Evolutionary conservation across 306 rosid species (phyloP), one percentile per base, ranked within the genome.

Genomic region (Citrullus mucosospermus): DNA sequence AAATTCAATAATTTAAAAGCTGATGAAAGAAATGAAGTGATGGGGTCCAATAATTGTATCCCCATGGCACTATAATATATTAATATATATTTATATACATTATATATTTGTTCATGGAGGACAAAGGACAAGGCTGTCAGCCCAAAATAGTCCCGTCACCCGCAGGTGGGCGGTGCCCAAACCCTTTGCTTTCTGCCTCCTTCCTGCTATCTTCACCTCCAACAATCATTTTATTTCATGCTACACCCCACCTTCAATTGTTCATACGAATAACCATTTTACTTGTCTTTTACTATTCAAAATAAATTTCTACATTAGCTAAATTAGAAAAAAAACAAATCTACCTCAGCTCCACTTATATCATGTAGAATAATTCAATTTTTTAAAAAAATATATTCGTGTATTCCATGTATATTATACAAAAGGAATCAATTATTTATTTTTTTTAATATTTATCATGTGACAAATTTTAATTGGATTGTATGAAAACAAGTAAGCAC

Each of bases 21-120:
- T 15, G 48, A 38, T 54, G 44, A 14, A 18, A 9, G 10, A 81
- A 78, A 73, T 39, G 41, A 38, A 69, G 78, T 50, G 58, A 78
- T 75, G 70, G 76, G 17, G 9, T 67, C 86, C 89, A 90, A 86
- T 88, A 82, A 90, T 86, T 81, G 86, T 51, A 58, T 55, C 86
- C 8, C 61, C 17, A n/a, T 43, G 55, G 55, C 48, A 9, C n/a
- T 41, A 1, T 18, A 36, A 36, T 34, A 16, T 67, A 5, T 66
- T 25, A 34, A 15, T 34, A 63, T 66, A 38, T 7, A 4, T 36
- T 1, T 44, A 44, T 44, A 43, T 43, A 36, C 39, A 36, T 36
- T 36, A 43, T 32, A 36, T 66, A 65, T 16, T 36, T 15, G 22
- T 63, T 34, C 12, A n/a, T 20, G 75, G 48, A 53, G 18, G 62